Percentiles rank a stretch among this genome's conserved stretches.
These are phyloP conservation scores for Pseudogymnoascus sp. DNA, from an alignment of 2,329 filamentous ascomycete species.

Conservation along the genomic window DNA sequence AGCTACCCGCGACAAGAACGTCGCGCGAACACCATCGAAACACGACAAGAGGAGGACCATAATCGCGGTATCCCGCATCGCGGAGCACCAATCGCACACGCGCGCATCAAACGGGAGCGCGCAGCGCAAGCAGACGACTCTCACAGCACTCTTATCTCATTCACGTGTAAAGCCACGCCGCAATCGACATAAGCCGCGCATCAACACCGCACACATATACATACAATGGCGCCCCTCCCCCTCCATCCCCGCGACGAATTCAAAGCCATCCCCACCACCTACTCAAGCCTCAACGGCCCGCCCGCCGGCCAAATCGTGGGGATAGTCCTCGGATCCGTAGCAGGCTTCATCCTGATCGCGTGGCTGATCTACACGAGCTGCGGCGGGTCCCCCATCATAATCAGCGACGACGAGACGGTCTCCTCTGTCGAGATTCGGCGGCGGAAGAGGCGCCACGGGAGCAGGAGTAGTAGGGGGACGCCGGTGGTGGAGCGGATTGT, in stretches of 20 bases:
- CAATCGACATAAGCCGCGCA: not conserved
- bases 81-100: not conserved
- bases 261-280: constrained; percentile 52
- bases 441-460: constrained; percentile 8
- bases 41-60: not conserved
- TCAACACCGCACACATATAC: not conserved
- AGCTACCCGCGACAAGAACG: not conserved
- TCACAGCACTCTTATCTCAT: not conserved
- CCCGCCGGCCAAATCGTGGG: constrained; percentile 49
- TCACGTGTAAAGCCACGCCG: not conserved
- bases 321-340: constrained; percentile 47
- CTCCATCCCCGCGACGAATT: constrained; percentile 14
- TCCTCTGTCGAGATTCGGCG: constrained; percentile 22
- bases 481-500: constrained; percentile 23
- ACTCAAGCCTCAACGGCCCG: constrained; percentile 46
- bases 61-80: not conserved
- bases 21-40: not conserved
- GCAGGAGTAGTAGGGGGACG: constrained; percentile 15
- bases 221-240: not conserved
- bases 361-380: constrained; percentile 38
- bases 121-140: not conserved
- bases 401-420: constrained; percentile 16
- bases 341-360: constrained; percentile 43
- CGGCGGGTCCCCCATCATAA: constrained; percentile 14
- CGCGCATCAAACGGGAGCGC: not conserved